These are phyloP conservation scores for Sequoia sempervirens DNA, from an alignment of 75 land plant genomes.

Conservation along the genomic window DNA sequence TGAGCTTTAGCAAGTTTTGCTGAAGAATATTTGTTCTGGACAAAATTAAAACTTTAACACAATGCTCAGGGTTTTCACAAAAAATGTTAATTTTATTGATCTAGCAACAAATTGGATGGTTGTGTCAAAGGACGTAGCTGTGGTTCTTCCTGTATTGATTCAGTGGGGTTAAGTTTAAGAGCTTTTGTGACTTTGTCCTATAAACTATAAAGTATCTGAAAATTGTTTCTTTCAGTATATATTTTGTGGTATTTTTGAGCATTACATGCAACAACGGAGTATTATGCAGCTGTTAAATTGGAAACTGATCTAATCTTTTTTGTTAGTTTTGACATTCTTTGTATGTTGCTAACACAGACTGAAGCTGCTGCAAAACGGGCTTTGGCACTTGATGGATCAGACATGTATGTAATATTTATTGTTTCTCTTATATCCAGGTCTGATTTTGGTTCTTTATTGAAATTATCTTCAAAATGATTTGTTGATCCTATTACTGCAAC, in stretches of 20 bases:
- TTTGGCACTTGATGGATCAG: conserved; percentile 80
- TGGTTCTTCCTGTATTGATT: not conserved
- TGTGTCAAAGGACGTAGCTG: not conserved
- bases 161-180: not conserved
- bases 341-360: conserved; percentile 43
- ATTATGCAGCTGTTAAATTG: not conserved
- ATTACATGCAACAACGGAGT: not conserved
- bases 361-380: conserved; percentile 86
- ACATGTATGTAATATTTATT: conserved; percentile 60
- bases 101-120: not conserved
- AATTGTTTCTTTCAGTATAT: not conserved
- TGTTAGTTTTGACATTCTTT: not conserved
- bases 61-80: not conserved
- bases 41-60: not conserved
- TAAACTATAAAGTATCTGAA: not conserved
- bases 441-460: conserved; percentile 1
- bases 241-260: not conserved
- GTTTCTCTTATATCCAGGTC: not conserved
- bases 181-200: not conserved
- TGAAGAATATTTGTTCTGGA: not conserved
- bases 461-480: conserved; percentile 1
- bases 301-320: not conserved
- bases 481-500: conserved; percentile 9
- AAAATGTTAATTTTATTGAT: not conserved
- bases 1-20: not conserved